These are phyloP conservation scores for Globisporangium nagaii DNA, from an alignment of 352 stramenopile genomes.

Conservation along the genomic window DNA sequence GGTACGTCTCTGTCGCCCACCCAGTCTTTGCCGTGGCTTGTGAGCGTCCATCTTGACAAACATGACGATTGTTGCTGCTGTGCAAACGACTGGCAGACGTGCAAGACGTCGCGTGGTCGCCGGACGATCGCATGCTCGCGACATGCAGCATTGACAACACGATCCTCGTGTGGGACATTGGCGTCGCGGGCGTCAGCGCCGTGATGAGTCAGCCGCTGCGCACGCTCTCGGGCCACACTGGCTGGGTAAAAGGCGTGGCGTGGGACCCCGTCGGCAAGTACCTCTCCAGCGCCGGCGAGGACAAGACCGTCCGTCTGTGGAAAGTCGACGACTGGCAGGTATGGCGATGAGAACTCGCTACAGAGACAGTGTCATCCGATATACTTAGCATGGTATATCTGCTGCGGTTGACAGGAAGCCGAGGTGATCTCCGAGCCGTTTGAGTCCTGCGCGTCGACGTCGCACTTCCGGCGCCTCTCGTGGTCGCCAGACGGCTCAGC, in stretches of 20 bases:
- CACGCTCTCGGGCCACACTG: slow-evolving; percentile 69
- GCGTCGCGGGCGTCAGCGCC: slow-evolving; percentile 35
- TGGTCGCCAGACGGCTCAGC: slow-evolving; percentile 82
- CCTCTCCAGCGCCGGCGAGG: slow-evolving; percentile 79
- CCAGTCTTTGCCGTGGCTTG: too few species aligned
- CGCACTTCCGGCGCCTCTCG: slow-evolving; percentile 77
- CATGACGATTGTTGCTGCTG: background rate
- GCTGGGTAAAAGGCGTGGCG: slow-evolving; percentile 84
- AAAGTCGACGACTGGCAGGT: slow-evolving; percentile 77
- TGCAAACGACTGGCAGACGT: slow-evolving; percentile 43
- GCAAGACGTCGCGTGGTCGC: slow-evolving; percentile 81
- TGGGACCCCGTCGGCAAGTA: slow-evolving; percentile 89
- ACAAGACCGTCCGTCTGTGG: slow-evolving; percentile 85
- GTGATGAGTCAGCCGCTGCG: slow-evolving; percentile 82
- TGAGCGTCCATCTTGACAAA: too few species aligned
- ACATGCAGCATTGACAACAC: slow-evolving; percentile 88
- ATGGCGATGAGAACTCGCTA: too few species aligned
- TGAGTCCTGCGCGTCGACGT: slow-evolving; percentile 68
- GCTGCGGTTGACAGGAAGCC: slow-evolving; percentile 15
- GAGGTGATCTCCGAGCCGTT: slow-evolving; percentile 71
- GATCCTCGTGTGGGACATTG: slow-evolving; percentile 84
- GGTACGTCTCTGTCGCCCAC: slow-evolving; percentile 17
- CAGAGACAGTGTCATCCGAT: background rate
- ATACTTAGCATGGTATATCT: background rate
- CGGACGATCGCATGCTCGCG: slow-evolving; percentile 83